A percentile compares a stretch with the other conserved stretches of the same genome.
Evolutionary conservation across 2,329 filamentous ascomycete genomes (phyloP).

Genomic region (Apiospora arundinis): DNA sequence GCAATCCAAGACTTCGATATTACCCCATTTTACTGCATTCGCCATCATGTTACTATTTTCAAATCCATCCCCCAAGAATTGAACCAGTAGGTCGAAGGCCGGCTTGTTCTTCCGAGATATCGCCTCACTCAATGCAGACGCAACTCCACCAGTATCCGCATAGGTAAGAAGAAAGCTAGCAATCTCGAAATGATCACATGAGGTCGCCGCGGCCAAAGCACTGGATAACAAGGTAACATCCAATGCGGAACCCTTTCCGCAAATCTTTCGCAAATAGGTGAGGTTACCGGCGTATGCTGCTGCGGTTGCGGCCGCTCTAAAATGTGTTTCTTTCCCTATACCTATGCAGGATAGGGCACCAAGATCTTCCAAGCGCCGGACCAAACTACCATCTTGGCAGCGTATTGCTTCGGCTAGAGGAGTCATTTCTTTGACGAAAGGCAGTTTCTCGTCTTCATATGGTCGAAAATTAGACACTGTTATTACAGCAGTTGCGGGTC

Average conservation of each 20-base stretch:
- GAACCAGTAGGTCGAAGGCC: neutral
- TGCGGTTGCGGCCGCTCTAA: neutral
- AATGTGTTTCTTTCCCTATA: neutral
- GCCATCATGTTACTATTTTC: neutral
- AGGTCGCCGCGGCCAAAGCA: neutral
- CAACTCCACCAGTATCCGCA: neutral
- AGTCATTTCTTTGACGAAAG: neutral
- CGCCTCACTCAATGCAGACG: neutral
- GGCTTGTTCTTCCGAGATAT: neutral
- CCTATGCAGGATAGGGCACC: neutral
- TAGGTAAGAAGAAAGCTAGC: neutral
- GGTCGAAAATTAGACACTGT: neutral
- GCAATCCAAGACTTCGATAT: neutral
- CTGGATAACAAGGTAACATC: accelerated
- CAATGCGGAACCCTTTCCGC: neutral
- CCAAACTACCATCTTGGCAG: neutral
- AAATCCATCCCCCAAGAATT: too few species aligned
- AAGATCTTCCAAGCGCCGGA: neutral
- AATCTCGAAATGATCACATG: neutral
- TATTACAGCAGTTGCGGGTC: neutral
- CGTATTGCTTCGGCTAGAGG: neutral
- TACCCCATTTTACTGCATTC: neutral
- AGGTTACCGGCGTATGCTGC: neutral
- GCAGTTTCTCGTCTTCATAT: neutral
- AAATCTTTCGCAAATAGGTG: neutral